Base-by-base conservation (phyloP, 2,329 filamentous ascomycete genomes). In the Mariannaea sp. region DNA sequence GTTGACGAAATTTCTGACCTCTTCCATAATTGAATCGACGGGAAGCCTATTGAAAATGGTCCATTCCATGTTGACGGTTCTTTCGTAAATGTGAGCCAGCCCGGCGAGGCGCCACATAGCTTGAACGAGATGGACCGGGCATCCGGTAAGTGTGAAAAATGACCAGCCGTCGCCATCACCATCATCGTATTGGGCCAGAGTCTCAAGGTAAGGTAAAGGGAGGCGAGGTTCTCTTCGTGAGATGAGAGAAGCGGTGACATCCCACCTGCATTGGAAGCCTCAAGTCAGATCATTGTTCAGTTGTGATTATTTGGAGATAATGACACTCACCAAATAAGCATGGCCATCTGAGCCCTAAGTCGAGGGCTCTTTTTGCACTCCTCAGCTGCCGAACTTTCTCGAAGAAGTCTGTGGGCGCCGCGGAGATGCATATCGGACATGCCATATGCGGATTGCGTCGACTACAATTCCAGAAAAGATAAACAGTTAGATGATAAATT, bases 361-460 rank as follows among this genome's bases (percentile, higher is more conserved):
- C 36, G 26, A 4, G 46, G 29, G 19, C 36, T 42, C 19, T 42
- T 27, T 10, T 35, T 26, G 38, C 36, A 49, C 36, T 20, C 33
- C 26, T 41, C 33, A 9, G 17, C 17, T n/a, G 46, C 46, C 3
- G 36, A n/a, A 12, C 26, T 36, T 5, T 42, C 27, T 41, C 29
- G 38, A 12, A 49, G 29, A 9, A 49, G 17, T 19, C 17, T 32
- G 9, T 42, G 38, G 38, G 46, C 46, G 2, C 46, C 46, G 7
- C 38, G 46, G 17, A 49, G 29, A 24, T 49, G 46, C 46, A 49
- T 49, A 35, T 49, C 46, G 7, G 27, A 41, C 36, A 49, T 49
- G 27, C 46, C 46, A 30, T 49, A 49, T 17, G 46, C 36, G 16
- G 46, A 49, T 27, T 49, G 46, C 27, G 46, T 49, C 9, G 46